These are phyloP conservation scores for Urtica urens DNA, from an alignment of 306 rosid genomes.

Conservation along the genomic window DNA sequence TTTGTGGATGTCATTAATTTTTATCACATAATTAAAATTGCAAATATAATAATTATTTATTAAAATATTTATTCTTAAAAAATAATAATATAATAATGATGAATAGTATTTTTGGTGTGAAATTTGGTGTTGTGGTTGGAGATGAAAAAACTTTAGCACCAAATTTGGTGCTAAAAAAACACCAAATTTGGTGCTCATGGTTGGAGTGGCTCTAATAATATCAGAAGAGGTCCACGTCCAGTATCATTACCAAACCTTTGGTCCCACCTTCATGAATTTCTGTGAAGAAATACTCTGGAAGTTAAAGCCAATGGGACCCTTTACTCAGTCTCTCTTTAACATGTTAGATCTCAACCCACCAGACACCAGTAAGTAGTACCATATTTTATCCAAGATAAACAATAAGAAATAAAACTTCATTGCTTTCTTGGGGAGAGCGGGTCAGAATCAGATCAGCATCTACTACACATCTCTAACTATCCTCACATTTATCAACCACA, in stretches of 20 bases:
- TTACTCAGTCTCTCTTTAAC: no score
- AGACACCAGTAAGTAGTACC: neutral
- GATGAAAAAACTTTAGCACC: no score
- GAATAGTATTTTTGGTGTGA: no score
- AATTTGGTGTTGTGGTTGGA: no score
- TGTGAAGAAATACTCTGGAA: constrained; percentile 20
- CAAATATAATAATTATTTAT: no score
- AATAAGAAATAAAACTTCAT: constrained; percentile 11
- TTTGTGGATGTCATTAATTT: no score
- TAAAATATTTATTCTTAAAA: no score
- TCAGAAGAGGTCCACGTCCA: neutral
- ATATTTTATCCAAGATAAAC: neutral
- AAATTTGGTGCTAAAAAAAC: no score
- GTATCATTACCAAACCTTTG: neutral
- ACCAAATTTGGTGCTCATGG: no score
- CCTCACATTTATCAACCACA: constrained; percentile 18
- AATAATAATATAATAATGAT: no score
- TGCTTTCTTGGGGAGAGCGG: constrained; percentile 18
- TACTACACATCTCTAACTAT: neutral
- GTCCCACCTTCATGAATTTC: constrained; percentile 16
- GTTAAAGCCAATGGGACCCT: neutral
- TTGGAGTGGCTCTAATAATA: neutral
- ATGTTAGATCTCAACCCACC: constrained; percentile 9
- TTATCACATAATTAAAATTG: no score
- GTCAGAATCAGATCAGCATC: constrained; percentile 13